Conservation (phyloP, 495 filamentous ascomycete genomes). For the Emericellopsis terricola region DNA sequence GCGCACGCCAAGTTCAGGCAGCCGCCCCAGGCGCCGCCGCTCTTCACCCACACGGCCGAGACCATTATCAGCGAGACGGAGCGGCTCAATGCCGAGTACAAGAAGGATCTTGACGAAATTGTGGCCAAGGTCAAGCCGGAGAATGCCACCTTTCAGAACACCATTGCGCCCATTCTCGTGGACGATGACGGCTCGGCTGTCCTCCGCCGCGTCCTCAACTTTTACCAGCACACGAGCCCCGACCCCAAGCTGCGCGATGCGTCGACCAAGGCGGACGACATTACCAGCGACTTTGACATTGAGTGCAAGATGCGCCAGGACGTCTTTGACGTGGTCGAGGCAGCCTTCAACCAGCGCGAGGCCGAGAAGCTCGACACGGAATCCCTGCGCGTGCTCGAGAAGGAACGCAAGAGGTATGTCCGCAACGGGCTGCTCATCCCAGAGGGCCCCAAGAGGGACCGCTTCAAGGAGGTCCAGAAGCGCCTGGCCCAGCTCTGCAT, state of each 20-base stretch:
- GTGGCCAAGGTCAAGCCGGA: slow-evolving; percentile 47
- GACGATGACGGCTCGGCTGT: slow-evolving; percentile 49
- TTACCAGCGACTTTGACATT: slow-evolving; percentile 40
- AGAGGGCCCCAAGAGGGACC: slow-evolving; percentile 32
- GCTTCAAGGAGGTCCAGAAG: slow-evolving; percentile 50
- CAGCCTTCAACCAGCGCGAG: slow-evolving; percentile 24
- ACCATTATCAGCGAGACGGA: slow-evolving; percentile 64
- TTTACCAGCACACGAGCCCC: slow-evolving; percentile 66
- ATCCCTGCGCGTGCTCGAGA: slow-evolving; percentile 34
- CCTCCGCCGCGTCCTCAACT: slow-evolving; percentile 42
- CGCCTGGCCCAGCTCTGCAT: slow-evolving; percentile 36
- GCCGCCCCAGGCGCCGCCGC: slow-evolving; percentile 71
- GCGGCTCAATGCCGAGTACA: slow-evolving; percentile 48
- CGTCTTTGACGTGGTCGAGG: slow-evolving; percentile 37
- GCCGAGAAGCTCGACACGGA: slow-evolving; percentile 24
- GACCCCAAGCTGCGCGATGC: slow-evolving; percentile 49
- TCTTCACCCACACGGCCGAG: slow-evolving; percentile 67
- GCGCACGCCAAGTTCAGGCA: slow-evolving; percentile 34
- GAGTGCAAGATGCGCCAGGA: slow-evolving; percentile 45
- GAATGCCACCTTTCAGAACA: slow-evolving; percentile 46
- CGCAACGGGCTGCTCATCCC: slow-evolving; percentile 36
- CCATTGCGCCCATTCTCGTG: slow-evolving; percentile 42
- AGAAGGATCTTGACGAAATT: slow-evolving; percentile 54
- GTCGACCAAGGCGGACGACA: slow-evolving; percentile 38
- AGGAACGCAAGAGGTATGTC: slow-evolving; percentile 38